Base-by-base conservation (phyloP, 345 rosid species). In the Hypericum androsaemum region DNA sequence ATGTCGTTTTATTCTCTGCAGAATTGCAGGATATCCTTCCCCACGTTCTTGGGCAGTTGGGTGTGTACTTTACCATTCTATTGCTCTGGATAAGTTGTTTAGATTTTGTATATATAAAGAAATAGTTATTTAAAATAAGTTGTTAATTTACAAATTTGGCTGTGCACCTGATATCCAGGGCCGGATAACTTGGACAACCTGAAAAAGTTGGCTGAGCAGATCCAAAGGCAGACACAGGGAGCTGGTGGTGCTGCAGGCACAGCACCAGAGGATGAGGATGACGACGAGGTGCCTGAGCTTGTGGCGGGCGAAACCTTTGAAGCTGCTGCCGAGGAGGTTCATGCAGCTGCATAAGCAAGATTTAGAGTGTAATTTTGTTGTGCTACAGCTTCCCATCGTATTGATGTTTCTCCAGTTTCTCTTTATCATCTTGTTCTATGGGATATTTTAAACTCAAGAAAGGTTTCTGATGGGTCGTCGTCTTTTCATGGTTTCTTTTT, bases 21-120 rank as follows among this genome's bases (percentile, higher is more conserved):
- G 98, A 85, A 52, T 71, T 92, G 76, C 88, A 88, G 64, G 97
- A 92, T 67, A 83, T 92, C 62, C 96, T 92, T 43, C 97, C 98
- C 0, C 88, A 83, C 56, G 80, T 92, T 32, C 65, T 92, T 67
- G 72, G 82, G 58, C 98, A 92, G 39, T 72, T 92, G 56, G 96
- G 98, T 90, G 76, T 61, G 76, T 28, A 37, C 17, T 22, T 1
- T 46, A 22, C 1, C 32, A 22, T 22, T 22, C 37, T 12, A 39
- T 49, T 12, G 5, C 10, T 47, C 41, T 56, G 47, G 44, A 5
- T 5, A 28, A 8, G 41, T 43, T 16, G 8, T 5, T 11, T 4
- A 22, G 32, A 22, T 22, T 4, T 22, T 22, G 32, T 22, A 22
- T 1, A 15, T 41, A 37, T 13, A 3, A 5, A 7, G 12, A 14